These are phyloP conservation scores for Pyronema domesticum DNA, from an alignment of 495 filamentous ascomycete species.

Conservation along the genomic window DNA sequence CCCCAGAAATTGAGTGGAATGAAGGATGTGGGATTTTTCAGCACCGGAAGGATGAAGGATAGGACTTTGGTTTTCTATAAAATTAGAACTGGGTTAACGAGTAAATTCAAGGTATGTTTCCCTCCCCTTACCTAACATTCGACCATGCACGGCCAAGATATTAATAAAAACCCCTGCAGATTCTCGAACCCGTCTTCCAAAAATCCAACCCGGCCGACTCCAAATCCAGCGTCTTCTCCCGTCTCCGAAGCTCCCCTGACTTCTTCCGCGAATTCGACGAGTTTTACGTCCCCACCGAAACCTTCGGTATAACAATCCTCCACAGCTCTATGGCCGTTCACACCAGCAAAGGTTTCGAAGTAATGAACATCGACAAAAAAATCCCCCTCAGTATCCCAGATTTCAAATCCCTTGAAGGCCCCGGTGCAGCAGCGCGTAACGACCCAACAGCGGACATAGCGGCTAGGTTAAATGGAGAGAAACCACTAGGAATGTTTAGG, in stretches of 20 bases:
- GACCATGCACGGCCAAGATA: slow-evolving; percentile 14
- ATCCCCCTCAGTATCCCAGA: slow-evolving; percentile 71
- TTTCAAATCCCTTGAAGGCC: slow-evolving; percentile 8
- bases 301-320: slow-evolving; percentile 88
- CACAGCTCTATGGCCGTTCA: slow-evolving; percentile 79
- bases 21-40: slow-evolving; percentile 90
- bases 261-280: slow-evolving; percentile 97
- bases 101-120: slow-evolving; percentile 53
- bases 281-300: slow-evolving; percentile 96
- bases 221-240: slow-evolving; percentile 50
- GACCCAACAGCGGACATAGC: slow-evolving; percentile 41
- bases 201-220: slow-evolving; percentile 43
- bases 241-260: slow-evolving; percentile 53
- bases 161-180: slow-evolving; percentile 16
- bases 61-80: slow-evolving; percentile 89
- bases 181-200: slow-evolving; percentile 86
- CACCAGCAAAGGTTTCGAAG: slow-evolving; percentile 68
- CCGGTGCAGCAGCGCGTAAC: slow-evolving; percentile 31
- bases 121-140: neutral
- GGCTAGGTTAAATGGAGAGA: slow-evolving; percentile 55
- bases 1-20: slow-evolving; percentile 78
- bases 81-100: slow-evolving; percentile 76
- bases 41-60: slow-evolving; percentile 90
- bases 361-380: slow-evolving; percentile 95
- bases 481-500: slow-evolving; percentile 89